phyloP scores from a whole-genome alignment of 2,329 filamentous ascomycete species.

The Trichoderma atrobrunneum region DNA sequence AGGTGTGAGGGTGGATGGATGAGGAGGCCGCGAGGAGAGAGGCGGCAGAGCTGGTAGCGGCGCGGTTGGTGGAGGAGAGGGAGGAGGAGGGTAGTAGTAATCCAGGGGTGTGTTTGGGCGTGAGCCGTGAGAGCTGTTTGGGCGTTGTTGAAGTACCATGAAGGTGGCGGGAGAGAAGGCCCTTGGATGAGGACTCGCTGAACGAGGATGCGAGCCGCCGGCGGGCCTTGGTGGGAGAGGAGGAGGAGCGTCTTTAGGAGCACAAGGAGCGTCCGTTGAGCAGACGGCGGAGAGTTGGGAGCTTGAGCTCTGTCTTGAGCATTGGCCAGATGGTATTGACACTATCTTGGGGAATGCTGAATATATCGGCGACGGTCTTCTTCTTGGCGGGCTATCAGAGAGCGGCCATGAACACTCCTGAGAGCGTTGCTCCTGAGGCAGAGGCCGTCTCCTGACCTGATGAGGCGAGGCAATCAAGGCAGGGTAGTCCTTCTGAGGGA shows the following conservation, averaged over 20 bases:
- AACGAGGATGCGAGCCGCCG: not conserved
- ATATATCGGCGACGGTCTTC: constrained; percentile 34
- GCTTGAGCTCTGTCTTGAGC: constrained; percentile 20
- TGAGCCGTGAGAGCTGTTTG: constrained; percentile 5
- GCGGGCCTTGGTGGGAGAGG: not conserved
- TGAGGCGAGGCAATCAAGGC: constrained; percentile 33
- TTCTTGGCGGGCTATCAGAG: constrained; percentile 18
- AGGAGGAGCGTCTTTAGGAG: not conserved
- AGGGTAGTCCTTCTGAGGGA: constrained; percentile 32
- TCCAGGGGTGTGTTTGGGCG: constrained; percentile 9
- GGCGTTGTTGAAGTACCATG: not conserved
- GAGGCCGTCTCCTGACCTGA: constrained; percentile 8
- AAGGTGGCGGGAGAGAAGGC: not conserved
- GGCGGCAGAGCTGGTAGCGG: not conserved
- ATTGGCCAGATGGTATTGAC: constrained; percentile 30
- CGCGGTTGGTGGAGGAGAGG: not conserved
- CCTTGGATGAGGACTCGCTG: constrained; percentile 1
- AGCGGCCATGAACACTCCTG: constrained; percentile 12
- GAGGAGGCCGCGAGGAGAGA: constrained; percentile 26
- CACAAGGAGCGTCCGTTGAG: constrained; percentile 6
- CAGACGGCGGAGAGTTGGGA: constrained; percentile 33
- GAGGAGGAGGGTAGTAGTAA: not conserved
- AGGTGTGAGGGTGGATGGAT: constrained; percentile 26
- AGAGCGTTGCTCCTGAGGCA: constrained; percentile 6
- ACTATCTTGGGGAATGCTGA: constrained; percentile 43